Conservation (phyloP, 306 rosid species). For the Arachis stenosperma region DNA sequence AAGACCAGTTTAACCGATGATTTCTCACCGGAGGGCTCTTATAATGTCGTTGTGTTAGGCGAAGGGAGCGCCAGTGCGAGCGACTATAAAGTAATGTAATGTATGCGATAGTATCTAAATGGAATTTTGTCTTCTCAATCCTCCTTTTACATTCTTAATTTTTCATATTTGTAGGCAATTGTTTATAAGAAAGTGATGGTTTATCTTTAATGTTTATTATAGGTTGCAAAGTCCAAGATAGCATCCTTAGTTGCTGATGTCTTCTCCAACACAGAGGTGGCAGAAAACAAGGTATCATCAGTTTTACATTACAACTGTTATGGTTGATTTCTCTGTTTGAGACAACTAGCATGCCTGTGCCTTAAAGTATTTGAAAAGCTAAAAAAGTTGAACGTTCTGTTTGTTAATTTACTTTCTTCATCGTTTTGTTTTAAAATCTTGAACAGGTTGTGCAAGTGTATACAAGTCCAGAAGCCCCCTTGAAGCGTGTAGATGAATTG, state of each 20-base stretch:
- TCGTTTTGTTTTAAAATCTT: background rate
- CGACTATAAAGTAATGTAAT: slow-evolving; percentile 99
- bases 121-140: slow-evolving; percentile 29
- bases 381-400: slow-evolving; percentile 18
- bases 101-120: slow-evolving; percentile 73
- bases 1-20: slow-evolving; percentile 82
- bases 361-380: background rate
- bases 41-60: slow-evolving; percentile 75
- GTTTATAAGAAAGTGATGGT: slow-evolving; percentile 21
- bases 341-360: background rate
- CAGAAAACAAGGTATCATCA: slow-evolving; percentile 86
- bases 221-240: slow-evolving; percentile 84
- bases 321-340: slow-evolving; percentile 13
- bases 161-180: slow-evolving; percentile 13
- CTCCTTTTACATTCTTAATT: slow-evolving; percentile 27
- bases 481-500: slow-evolving; percentile 68
- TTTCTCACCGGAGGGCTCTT: slow-evolving; percentile 71
- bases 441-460: slow-evolving; percentile 78
- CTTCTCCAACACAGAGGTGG: slow-evolving; percentile 87
- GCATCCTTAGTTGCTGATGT: slow-evolving; percentile 85
- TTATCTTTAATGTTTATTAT: background rate
- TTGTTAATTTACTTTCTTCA: background rate
- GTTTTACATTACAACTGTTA: background rate
- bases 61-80: slow-evolving; percentile 65
- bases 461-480: slow-evolving; percentile 74